Base-by-base conservation (phyloP, 140 eudicot species). In the Anethum foeniculum region DNA sequence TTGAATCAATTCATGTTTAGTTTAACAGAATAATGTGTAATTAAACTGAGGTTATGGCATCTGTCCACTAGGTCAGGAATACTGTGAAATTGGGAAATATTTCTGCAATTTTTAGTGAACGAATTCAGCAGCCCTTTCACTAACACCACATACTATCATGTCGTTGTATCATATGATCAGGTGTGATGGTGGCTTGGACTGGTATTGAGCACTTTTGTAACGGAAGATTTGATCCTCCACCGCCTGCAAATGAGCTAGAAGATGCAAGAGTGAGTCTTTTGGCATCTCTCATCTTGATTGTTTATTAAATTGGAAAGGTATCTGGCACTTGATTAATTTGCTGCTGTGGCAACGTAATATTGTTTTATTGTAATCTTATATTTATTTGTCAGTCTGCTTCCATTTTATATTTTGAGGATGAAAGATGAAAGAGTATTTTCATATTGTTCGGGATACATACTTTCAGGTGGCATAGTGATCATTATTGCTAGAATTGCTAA, bases 151-250 rank as follows among this genome's bases (percentile, higher is more conserved):
- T 48, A 27, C 44, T 44, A 30, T 79, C 30, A 46, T 65, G 75
- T 41, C 56, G 47, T 67, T 69, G 64, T 72, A 3, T 78, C 79
- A 2, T 52, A 58, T 41, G 49, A 15, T 65, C 77, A 92, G 99
- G 99, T 79, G 97, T 92, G 67, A 95, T 95, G 99, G 83, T 95
- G 81, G 99, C 99, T 43, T 95, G 99, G 99, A 87, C 99, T 16
- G 99, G 97, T 76, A 88, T 90, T 78, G 99, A 95, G 86, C 91
- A 95, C 82, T 90, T 92, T 62, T 91, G 92, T 10, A 58, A 90
- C 84, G 99, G 99, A 87, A 87, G 97, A 85, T 92, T 88, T 68
- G 97, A 95, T 87, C 96, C 97, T 71, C 97, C 99, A 7, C 99
- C 99, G 12, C 95, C 97, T 78, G 85, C 84, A 14, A 64, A 88